Evolutionary conservation across 2,329 filamentous ascomycete genomes (phyloP), one percentile per base, ranked within the genome.

Genomic region (Chaetomiaceae sp.): DNA sequence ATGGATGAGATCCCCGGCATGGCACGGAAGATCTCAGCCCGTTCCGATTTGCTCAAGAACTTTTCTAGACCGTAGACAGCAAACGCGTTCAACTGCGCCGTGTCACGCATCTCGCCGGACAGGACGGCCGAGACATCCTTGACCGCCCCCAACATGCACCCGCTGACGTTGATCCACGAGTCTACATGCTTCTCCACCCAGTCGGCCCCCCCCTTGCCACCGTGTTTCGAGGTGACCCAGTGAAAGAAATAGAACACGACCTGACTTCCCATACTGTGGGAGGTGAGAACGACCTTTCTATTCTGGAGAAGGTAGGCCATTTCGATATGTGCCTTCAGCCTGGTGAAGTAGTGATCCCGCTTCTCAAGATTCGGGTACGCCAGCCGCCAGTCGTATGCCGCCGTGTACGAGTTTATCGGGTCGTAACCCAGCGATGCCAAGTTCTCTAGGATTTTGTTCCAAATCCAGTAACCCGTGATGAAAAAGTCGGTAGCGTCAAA

Each of bases 401-500:
- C 83, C 0, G 82, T 86, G 61, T 79, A 86, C 3, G 81, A 83
- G 61, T 83, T 86, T 27, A 80, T 84, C 20, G 93, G 92, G 64
- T 99, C 93, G 66, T 99, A 99, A 13, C 93, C 93, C 52, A 99
- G 87, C 0, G 90, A 93, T 0, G 93, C 93, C 45, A 99, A 75
- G 63, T 99, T 99, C 70, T 99, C 93, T 44, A 99, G 77, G 54
- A 99, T 96, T 71, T 97, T 97, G 71, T 89, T 96, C 91, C 91
- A 96, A 54, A 99, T 97, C 93, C 93, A 99, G 70, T 99, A 99
- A 9, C 83, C 83, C 0, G 83, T 86, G 55, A 87, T 86, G 69
- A 95, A 93, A 73, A 99, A 99, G 70, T 99, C 93, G 10, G 93
- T 91, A 2, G 93, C 93, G 68, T 99, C 93, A 62, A 99, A 99